phyloP scores from a whole-genome alignment of 2,329 filamentous ascomycete genomes.

The Phialocephala subalpina region DNA sequence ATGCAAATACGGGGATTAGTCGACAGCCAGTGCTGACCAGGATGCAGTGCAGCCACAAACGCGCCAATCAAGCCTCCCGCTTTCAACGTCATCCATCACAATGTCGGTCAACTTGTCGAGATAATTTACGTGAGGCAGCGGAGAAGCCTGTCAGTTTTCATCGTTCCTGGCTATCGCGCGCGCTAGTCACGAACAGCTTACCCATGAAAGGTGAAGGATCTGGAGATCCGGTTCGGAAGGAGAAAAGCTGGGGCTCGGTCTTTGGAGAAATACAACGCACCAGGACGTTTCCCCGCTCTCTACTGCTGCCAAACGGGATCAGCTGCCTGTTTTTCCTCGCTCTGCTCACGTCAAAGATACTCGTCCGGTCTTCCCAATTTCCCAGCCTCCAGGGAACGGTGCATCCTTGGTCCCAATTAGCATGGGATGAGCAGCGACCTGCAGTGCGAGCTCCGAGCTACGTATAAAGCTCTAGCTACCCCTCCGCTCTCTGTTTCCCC shows the following conservation, averaged over 20 bases:
- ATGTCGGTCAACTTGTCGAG: background rate
- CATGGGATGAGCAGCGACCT: constrained; percentile 11
- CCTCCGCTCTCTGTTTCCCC: constrained; percentile 18
- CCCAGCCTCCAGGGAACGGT: background rate
- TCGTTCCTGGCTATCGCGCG: constrained; percentile 9
- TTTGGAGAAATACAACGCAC: no score
- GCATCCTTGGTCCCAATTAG: constrained; percentile 6
- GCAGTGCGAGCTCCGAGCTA: background rate
- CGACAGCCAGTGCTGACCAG: background rate
- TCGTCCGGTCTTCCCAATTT: background rate
- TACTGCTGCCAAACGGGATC: constrained; percentile 5
- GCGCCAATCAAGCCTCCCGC: constrained; percentile 31
- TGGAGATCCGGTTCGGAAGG: constrained; percentile 1
- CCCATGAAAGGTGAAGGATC: background rate
- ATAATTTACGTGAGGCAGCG: background rate
- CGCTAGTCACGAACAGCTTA: background rate
- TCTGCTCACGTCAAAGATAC: constrained; percentile 15
- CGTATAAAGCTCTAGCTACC: constrained; percentile 34
- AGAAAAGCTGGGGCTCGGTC: background rate
- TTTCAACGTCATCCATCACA: constrained; percentile 26
- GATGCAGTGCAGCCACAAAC: constrained; percentile 22
- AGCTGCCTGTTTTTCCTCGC: background rate
- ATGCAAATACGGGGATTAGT: background rate
- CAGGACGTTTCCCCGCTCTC: background rate
- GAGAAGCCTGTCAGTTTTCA: constrained; percentile 1